A percentile compares a stretch with the other conserved stretches of the same genome.
Conservation (phyloP, 2,329 filamentous ascomycete species). For the Trichocomaceae sp. region DNA sequence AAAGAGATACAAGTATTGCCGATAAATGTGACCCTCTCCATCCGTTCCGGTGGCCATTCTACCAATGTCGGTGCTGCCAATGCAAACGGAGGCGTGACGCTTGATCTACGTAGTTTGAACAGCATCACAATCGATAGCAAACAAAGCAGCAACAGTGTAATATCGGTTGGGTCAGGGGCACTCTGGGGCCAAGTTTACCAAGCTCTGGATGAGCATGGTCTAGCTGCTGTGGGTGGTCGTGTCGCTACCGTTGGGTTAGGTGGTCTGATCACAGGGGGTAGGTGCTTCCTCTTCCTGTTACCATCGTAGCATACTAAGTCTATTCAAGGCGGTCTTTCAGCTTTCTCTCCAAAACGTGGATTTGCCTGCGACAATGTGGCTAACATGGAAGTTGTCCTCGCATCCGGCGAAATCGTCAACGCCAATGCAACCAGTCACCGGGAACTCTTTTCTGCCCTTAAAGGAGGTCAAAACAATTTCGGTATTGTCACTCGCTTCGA, state of each 20-base stretch:
- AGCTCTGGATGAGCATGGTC: background rate
- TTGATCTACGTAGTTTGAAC: background rate
- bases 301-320: too few relatives aligned
- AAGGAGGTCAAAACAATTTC: background rate
- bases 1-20: background rate
- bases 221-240: background rate
- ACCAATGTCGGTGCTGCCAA: background rate
- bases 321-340: background rate
- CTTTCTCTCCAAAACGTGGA: background rate
- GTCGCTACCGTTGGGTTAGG: background rate
- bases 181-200: background rate
- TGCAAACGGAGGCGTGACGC: background rate
- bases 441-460: background rate
- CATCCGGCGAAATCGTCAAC: background rate
- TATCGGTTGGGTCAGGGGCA: background rate
- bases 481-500: constrained; percentile 1
- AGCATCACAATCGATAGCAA: background rate
- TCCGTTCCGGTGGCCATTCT: background rate
- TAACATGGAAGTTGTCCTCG: background rate
- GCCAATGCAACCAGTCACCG: background rate
- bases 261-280: too few relatives aligned
- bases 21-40: background rate
- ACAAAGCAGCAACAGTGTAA: background rate
- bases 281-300: too few relatives aligned
- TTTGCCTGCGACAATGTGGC: background rate